These are phyloP conservation scores for Vararia minispora DNA, from an alignment of 768 basidiomycete genomes.

Conservation along the genomic window DNA sequence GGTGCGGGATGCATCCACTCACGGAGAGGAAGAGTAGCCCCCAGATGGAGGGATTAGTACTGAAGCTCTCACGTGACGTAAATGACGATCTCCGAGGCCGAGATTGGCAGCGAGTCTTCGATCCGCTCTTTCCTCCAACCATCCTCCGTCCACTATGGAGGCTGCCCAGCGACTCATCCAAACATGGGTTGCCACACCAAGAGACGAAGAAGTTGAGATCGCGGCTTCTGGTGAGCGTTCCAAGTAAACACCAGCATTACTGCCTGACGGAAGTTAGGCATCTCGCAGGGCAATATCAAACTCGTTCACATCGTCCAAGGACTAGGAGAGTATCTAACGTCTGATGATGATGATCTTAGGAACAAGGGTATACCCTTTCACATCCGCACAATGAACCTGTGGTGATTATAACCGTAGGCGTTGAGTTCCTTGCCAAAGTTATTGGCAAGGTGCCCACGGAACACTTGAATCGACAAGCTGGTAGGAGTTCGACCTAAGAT, in stretches of 20 bases:
- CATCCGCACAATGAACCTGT: neutral
- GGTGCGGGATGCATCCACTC: no score
- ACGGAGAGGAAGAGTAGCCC: no score
- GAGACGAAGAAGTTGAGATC: slow-evolving; percentile 18
- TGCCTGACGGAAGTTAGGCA: slow-evolving; percentile 28
- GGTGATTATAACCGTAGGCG: slow-evolving; percentile 38
- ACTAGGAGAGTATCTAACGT: slow-evolving; percentile 79
- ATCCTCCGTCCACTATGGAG: slow-evolving; percentile 14
- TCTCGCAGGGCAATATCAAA: slow-evolving; percentile 43
- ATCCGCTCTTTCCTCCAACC: no score
- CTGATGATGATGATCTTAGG: slow-evolving; percentile 69
- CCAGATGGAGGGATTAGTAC: no score
- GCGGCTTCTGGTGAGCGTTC: slow-evolving; percentile 17
- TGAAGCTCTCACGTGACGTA: no score
- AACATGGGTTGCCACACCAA: slow-evolving; percentile 18
- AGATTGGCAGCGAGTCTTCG: no score
- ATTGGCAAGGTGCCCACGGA: slow-evolving; percentile 48
- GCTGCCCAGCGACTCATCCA: slow-evolving; percentile 18
- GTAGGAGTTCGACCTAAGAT: no score
- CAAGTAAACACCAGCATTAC: no score
- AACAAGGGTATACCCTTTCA: slow-evolving; percentile 50
- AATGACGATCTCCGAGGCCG: slow-evolving; percentile 16
- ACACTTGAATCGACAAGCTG: slow-evolving; percentile 69
- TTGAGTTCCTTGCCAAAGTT: slow-evolving; percentile 70
- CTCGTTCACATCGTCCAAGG: slow-evolving; percentile 76